Evolutionary conservation across 306 rosid genomes (phyloP).

Genomic region (Adenanthera pavonina): DNA sequence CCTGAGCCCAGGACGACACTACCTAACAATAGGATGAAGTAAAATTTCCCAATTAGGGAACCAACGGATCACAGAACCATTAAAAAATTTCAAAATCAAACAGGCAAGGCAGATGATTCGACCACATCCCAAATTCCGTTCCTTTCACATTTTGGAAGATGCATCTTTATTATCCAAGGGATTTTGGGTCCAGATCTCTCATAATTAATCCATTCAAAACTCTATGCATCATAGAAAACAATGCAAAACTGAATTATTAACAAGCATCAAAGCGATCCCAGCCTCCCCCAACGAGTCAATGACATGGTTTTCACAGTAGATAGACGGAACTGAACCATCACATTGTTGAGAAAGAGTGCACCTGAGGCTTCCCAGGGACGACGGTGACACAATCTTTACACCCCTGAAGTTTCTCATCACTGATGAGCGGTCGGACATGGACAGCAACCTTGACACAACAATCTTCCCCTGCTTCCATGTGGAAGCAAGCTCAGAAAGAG

Average conservation of each 20-base stretch:
- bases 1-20: slow-evolving; percentile 12
- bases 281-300: slow-evolving; percentile 9
- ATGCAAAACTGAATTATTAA: slow-evolving; percentile 9
- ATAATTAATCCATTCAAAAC: slow-evolving; percentile 5
- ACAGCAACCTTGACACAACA: slow-evolving; percentile 97
- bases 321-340: neutral
- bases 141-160: slow-evolving; percentile 20
- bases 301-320: slow-evolving; percentile 13
- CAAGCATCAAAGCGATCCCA: neutral
- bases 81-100: slow-evolving; percentile 24
- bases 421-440: slow-evolving; percentile 90
- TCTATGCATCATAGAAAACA: slow-evolving; percentile 27
- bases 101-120: neutral
- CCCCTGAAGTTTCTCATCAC: slow-evolving; percentile 91
- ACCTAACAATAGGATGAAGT: slow-evolving; percentile 28
- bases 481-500: slow-evolving; percentile 38
- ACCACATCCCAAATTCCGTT: neutral
- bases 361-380: slow-evolving; percentile 96
- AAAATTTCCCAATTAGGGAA: slow-evolving; percentile 40
- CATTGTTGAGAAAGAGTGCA: slow-evolving; percentile 45
- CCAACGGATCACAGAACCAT: slow-evolving; percentile 44
- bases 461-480: slow-evolving; percentile 85
- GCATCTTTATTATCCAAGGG: slow-evolving; percentile 32
- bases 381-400: slow-evolving; percentile 97
- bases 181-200: slow-evolving; percentile 58